Evolutionary conservation across 1,284 basidiomycete genomes (phyloP).

Genomic region (Sporisorium iseilematis-ciliati): DNA sequence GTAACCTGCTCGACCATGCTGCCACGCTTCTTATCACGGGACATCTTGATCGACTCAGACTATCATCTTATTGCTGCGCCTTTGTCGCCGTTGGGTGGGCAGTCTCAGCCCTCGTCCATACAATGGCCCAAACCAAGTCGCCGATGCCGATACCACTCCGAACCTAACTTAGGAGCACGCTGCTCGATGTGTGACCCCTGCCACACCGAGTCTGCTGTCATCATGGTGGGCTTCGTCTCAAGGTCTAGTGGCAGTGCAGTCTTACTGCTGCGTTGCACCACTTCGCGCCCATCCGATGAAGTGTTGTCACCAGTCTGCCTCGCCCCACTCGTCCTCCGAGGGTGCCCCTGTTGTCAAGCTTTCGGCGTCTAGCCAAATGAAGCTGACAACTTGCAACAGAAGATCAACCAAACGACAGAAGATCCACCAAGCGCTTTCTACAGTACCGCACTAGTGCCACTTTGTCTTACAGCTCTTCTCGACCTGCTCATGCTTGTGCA

Average conservation of each 20-base stretch:
- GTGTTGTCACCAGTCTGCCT: not conserved
- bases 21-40: not conserved
- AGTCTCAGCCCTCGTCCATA: not conserved
- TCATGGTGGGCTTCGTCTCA: not conserved
- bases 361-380: constrained; percentile 2
- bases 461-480: not conserved
- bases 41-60: not conserved
- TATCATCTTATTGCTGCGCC: not conserved
- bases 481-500: too few relatives aligned
- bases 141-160: too few relatives aligned
- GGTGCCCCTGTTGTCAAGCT: not conserved
- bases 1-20: too few relatives aligned
- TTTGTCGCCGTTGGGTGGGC: not conserved
- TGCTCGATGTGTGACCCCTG: not conserved
- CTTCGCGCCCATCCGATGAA: not conserved
- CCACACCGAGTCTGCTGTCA: not conserved
- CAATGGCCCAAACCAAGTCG: not conserved
- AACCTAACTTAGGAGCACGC: too few relatives aligned
- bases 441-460: constrained; percentile 5
- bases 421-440: not conserved
- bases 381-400: not conserved
- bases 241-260: not conserved
- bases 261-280: not conserved
- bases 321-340: not conserved
- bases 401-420: not conserved